Base-by-base conservation (phyloP, 345 rosid genomes). In the Citrus hindsii region DNA sequence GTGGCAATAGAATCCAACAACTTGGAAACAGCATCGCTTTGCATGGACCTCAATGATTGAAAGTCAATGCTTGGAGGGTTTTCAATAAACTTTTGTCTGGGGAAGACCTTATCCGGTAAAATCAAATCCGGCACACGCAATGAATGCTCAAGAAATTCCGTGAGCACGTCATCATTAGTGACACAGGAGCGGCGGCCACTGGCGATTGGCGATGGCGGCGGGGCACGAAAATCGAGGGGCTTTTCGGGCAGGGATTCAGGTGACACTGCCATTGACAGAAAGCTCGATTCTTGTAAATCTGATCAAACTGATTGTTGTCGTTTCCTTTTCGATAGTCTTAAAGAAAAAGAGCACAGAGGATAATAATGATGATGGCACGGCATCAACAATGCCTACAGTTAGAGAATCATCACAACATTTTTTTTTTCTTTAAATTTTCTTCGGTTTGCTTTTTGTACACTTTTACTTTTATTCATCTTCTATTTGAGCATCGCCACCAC, bases 131-230 rank as follows among this genome's bases (percentile, higher is more conserved):
- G 98, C n/a, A 93, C 96, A 7, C 93, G 92, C 28, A 85, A 86
- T 3, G 95, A 89, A 77, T 87, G 87, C 71, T 93, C 92, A 28
- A 95, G 90, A 85, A 90, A 95, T 69, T 93, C 90, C 4, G 92
- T 79, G 75, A 93, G 92, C 74, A 92, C 88, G 10, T 90, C 89
- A 25, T 90, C 98, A 42, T 95, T 93, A 60, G 93, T 83, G 55
- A 94, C 90, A 63, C 85, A 90, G n/a, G 97, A 95, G 33, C 92
- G 82, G 21, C 99, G 88, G 77, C 98, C 92, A 30, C 85, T 76
- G 55, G 92, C 91, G 18, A 87, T 84, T 0, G 97, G 97, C 27
- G 99, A 93, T 5, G 99, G 96, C 13, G 98, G 97, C 64, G 98
- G 98, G 35, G 98, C 96, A 13, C 96, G 88, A 77, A 91, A 95